Evolutionary conservation across 257 asterid genomes (phyloP).

Genomic region (Solanum chiquidenum): DNA sequence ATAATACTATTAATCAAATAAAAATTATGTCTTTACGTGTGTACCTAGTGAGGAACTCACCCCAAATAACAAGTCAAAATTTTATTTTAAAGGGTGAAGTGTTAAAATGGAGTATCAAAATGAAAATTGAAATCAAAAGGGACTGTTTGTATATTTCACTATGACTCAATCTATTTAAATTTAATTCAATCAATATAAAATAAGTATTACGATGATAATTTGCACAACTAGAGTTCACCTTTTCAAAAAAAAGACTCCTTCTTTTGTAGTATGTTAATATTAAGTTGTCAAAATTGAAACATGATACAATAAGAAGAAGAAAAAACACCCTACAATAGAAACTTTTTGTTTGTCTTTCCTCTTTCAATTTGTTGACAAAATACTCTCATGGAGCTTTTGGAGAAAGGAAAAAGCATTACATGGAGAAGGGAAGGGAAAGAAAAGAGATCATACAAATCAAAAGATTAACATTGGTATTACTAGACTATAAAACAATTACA

Average conservation of each 20-base stretch:
- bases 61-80: too few relatives aligned
- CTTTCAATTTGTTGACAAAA: not conserved
- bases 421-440: not conserved
- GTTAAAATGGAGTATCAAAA: not conserved
- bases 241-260: too few relatives aligned
- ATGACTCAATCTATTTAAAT: not conserved
- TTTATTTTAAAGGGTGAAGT: too few relatives aligned
- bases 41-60: too few relatives aligned
- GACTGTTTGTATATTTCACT: not conserved
- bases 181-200: not conserved
- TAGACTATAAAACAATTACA: not conserved
- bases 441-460: not conserved
- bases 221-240: not conserved
- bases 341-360: not conserved
- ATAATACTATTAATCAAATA: too few relatives aligned
- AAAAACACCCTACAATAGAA: not conserved
- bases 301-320: not conserved
- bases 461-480: not conserved
- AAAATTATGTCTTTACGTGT: too few relatives aligned
- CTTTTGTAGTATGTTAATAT: not conserved
- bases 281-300: not conserved
- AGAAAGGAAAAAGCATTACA: not conserved
- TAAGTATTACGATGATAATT: not conserved
- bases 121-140: too few relatives aligned
- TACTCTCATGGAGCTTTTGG: not conserved